phyloP scores from a whole-genome alignment of 164 flowering plant genomes.

The Piper betle region DNA sequence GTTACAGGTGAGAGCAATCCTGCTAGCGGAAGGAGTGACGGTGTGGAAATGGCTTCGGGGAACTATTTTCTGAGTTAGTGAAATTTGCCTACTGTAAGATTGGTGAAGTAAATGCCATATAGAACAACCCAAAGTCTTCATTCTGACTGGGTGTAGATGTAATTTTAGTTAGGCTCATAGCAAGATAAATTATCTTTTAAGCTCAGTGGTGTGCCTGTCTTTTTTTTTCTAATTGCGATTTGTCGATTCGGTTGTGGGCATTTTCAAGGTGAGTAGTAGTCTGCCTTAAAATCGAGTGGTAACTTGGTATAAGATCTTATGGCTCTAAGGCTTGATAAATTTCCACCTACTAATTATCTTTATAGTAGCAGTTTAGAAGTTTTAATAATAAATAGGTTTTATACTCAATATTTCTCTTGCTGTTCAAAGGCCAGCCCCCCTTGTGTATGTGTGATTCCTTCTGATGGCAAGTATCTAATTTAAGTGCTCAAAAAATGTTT shows the following conservation, averaged over 20 bases:
- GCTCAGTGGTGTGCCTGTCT: not conserved
- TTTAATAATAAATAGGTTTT: no score
- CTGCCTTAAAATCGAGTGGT: no score
- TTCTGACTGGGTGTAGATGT: conserved; percentile 7
- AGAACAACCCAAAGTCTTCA: conserved; percentile 4
- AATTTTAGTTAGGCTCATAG: conserved; percentile 8
- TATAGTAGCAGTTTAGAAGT: no score
- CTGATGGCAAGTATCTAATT: no score
- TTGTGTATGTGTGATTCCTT: no score
- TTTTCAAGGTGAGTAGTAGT: no score
- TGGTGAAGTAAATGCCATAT: conserved; percentile 11
- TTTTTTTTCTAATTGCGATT: not conserved
- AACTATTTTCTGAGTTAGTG: not conserved
- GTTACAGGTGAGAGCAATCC: conserved; percentile 14
- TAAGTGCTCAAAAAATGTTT: no score
- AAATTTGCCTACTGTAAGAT: not conserved
- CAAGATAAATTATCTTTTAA: conserved; percentile 1
- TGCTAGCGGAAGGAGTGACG: not conserved
- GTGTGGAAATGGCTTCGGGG: not conserved
- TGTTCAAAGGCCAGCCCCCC: no score
- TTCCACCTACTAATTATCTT: no score
- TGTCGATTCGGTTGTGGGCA: not conserved
- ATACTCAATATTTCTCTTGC: no score
- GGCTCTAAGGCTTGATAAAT: no score
- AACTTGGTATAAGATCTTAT: no score